Conservation (phyloP, 2,329 filamentous ascomycete genomes). For the Aaosphaeria pasadenensis region DNA sequence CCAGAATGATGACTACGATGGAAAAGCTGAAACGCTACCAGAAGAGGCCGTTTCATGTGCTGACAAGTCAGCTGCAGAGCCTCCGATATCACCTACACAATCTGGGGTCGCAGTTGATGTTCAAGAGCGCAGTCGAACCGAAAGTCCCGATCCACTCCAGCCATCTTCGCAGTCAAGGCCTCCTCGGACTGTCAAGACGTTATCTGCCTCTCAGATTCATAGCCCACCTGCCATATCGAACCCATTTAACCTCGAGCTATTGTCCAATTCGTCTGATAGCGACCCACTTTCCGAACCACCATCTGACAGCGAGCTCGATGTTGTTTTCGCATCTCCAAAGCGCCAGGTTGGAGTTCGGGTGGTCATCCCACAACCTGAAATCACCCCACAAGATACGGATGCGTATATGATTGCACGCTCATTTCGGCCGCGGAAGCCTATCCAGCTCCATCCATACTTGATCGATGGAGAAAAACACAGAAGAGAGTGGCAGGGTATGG, state of each 20-base stretch:
- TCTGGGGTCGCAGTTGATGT: background rate
- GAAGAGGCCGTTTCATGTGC: too few relatives aligned
- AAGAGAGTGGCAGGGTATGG: conserved; percentile 41
- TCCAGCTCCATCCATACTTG: conserved; percentile 49
- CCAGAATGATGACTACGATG: too few relatives aligned
- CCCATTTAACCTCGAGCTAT: conserved; percentile 9
- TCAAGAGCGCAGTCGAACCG: conserved; percentile 5
- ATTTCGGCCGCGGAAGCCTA: conserved; percentile 45
- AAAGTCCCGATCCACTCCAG: conserved; percentile 32
- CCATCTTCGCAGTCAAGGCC: conserved; percentile 4
- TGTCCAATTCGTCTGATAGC: conserved; percentile 21
- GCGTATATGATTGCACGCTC: conserved; percentile 23
- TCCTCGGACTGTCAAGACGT: background rate
- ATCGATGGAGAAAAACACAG: conserved; percentile 45
- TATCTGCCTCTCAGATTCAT: conserved; percentile 9
- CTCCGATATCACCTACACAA: too few relatives aligned
- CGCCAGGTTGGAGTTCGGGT: conserved; percentile 25
- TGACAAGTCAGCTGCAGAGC: too few relatives aligned
- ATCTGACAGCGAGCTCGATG: conserved; percentile 8
- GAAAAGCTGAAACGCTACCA: too few relatives aligned
- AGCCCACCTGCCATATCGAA: background rate
- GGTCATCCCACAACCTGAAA: conserved; percentile 17
- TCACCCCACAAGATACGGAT: conserved; percentile 1
- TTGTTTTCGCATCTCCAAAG: conserved; percentile 14
- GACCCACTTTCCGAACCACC: conserved; percentile 23